These are phyloP conservation scores for Eutypa lata DNA, from an alignment of 2,329 filamentous ascomycete genomes.

Conservation along the genomic window DNA sequence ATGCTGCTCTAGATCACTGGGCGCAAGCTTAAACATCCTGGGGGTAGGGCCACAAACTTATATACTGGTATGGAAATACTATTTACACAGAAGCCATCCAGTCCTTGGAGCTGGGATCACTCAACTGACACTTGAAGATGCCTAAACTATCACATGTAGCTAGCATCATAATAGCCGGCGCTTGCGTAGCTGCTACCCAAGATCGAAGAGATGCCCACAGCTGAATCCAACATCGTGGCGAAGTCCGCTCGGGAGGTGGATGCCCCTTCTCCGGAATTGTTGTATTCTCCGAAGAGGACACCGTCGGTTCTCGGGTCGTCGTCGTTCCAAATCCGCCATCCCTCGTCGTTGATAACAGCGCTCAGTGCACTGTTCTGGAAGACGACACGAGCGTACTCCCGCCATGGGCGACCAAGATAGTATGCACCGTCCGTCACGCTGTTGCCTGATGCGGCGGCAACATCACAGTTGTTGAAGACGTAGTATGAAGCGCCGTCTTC, in stretches of 20 bases:
- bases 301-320: slow-evolving; percentile 44
- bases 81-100: no score
- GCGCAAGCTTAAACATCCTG: no score
- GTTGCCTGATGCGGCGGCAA: slow-evolving; percentile 35
- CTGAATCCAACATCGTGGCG: slow-evolving; percentile 29
- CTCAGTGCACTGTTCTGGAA: slow-evolving; percentile 48
- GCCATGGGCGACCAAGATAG: slow-evolving; percentile 48
- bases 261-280: slow-evolving; percentile 55
- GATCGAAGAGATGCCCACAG: slow-evolving; percentile 30
- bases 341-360: slow-evolving; percentile 54
- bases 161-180: slow-evolving; percentile 16
- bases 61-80: no score
- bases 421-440: slow-evolving; percentile 35
- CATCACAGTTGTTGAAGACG: slow-evolving; percentile 41
- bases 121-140: neutral
- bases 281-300: slow-evolving; percentile 57
- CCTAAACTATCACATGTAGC: slow-evolving; percentile 7
- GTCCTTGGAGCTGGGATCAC: no score
- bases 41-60: no score
- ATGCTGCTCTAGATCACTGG: no score
- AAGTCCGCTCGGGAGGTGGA: slow-evolving; percentile 48
- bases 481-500: slow-evolving; percentile 34
- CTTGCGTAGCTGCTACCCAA: slow-evolving; percentile 14
- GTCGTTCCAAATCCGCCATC: slow-evolving; percentile 54
- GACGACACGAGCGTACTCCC: slow-evolving; percentile 41